Evolutionary conservation across 306 rosid species (phyloP).

Genomic region (Begonia peltatifolia): DNA sequence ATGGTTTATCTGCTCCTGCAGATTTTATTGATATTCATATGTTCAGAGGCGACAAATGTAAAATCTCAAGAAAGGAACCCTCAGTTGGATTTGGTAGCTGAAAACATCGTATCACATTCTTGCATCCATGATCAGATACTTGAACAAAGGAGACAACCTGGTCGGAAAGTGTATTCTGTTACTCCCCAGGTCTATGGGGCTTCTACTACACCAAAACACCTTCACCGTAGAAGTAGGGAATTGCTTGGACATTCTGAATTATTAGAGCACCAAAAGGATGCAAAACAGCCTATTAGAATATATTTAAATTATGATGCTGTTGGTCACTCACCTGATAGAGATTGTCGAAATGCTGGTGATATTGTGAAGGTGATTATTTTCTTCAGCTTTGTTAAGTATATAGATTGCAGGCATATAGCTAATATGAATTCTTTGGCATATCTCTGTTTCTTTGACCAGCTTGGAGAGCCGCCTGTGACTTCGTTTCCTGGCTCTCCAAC

Average conservation of each 20-base stretch:
- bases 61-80: conserved; percentile 21
- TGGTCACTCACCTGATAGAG: conserved; percentile 91
- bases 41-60: conserved; percentile 35
- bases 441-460: conserved; percentile 30
- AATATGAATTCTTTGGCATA: not conserved
- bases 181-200: conserved; percentile 70
- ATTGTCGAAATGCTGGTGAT: conserved; percentile 65
- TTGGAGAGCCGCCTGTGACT: conserved; percentile 70
- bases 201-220: conserved; percentile 27
- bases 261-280: conserved; percentile 36
- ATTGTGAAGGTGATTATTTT: conserved; percentile 52
- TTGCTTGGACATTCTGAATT: conserved; percentile 47
- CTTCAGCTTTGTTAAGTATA: not conserved
- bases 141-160: conserved; percentile 77
- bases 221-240: conserved; percentile 61
- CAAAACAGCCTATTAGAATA: conserved; percentile 72
- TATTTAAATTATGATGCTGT: conserved; percentile 95
- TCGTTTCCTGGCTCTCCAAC: conserved; percentile 49
- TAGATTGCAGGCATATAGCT: too few species aligned
- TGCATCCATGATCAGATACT: conserved; percentile 96
- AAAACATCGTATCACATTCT: conserved; percentile 62
- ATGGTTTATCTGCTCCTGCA: conserved; percentile 10
- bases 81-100: conserved; percentile 30
- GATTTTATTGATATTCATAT: conserved; percentile 47
- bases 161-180: conserved; percentile 75